Evolutionary conservation across 768 basidiomycete genomes (phyloP).

Genomic region (Ramaria sp.): DNA sequence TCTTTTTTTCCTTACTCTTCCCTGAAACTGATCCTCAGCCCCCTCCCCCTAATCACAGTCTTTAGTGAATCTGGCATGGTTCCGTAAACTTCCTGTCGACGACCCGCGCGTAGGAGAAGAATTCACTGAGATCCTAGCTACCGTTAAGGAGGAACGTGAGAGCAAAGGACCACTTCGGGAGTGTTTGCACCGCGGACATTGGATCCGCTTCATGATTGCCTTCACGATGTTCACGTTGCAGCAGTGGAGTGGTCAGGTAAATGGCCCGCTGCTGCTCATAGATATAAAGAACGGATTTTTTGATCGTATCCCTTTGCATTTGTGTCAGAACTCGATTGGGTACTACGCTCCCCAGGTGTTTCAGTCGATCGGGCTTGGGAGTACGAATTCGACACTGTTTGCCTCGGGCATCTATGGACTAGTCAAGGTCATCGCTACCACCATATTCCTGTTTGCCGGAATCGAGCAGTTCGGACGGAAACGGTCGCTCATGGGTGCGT

Average conservation of each 20-base stretch:
- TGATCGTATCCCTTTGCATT: background rate
- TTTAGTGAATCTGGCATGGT: constrained; percentile 48
- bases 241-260: constrained; percentile 66
- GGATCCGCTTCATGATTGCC: constrained; percentile 75
- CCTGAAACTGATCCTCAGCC: background rate
- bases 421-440: constrained; percentile 57
- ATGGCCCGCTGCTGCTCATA: background rate
- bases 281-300: no score
- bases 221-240: constrained; percentile 70
- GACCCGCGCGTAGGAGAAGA: constrained; percentile 41
- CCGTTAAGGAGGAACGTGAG: constrained; percentile 61
- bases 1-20: background rate
- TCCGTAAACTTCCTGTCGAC: constrained; percentile 35
- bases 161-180: constrained; percentile 60
- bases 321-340: constrained; percentile 46
- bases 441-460: constrained; percentile 53
- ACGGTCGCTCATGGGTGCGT: constrained; percentile 32
- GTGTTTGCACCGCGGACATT: constrained; percentile 73
- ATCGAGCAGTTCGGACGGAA: constrained; percentile 63
- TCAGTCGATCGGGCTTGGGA: constrained; percentile 46
- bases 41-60: constrained; percentile 21
- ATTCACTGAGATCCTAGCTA: constrained; percentile 73
- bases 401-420: constrained; percentile 64
- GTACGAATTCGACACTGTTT: constrained; percentile 44
- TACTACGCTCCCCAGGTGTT: constrained; percentile 74